Base-by-base conservation (phyloP, 176 grass and related monocot species). In the Alopecurus myosuroides region DNA sequence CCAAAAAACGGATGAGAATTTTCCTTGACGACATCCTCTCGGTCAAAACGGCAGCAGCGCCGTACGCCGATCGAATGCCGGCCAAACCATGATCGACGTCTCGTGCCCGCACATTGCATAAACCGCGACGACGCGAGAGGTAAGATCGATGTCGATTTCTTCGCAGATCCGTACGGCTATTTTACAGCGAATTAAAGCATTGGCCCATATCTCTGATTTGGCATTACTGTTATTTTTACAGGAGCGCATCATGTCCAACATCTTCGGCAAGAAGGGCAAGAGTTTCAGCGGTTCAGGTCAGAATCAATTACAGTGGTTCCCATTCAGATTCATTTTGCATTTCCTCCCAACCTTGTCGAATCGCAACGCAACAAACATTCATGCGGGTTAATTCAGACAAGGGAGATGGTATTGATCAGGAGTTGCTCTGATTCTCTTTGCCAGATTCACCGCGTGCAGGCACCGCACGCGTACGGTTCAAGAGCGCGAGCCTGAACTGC, bases 201-300 rank as follows among this genome's bases (percentile, higher is more conserved):
- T 39, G 64, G 42, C 39, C 13, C 53, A 53, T 8, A 1, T 35
- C 34, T 84, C 41, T 84, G 30, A 79, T 61, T 82, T 74, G 37
- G 23, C 23, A 65, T 64, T 40, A 26, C 22, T 40, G 3, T 9
- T 25, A 9, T 67, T 6, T 8, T 44, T 8, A 10, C 50, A 92
- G 90, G 44, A 88, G 91, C 41, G 81, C 36, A 81, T 57, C 26
- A 88, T 95, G 88, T 85, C 93, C 51, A 92, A 87, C 74, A 86
- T 88, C 35, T 92, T 92, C 26, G 51, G 81, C 62, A 88, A 88
- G 82, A 95, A 94, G 78, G 93, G 90, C n/a, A 94, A 74, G 84
- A 78, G 81, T 35, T 70, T 63, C 74, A 76, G 85, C 20, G 82
- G 49, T 48, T 61, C 82, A 34, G 85, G 90, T 67, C 35, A 63